A percentile compares a stretch with the other conserved stretches of the same genome.
These are phyloP conservation scores for Botrytis paeoniae DNA, from an alignment of 2,329 filamentous ascomycete species.

Conservation along the genomic window DNA sequence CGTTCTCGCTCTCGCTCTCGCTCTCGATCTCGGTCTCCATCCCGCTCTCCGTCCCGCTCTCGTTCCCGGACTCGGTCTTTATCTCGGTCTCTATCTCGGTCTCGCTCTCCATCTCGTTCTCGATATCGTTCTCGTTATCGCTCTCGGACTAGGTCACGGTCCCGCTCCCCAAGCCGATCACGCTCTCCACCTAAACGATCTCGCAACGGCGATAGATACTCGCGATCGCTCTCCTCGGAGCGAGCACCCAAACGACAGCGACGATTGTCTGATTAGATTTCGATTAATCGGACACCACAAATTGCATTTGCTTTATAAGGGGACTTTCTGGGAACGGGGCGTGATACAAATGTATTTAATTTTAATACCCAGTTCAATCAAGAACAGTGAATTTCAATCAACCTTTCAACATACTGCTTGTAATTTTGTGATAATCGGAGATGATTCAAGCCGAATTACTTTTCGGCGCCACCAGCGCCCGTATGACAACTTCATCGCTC, in stretches of 20 bases:
- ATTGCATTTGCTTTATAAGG: not conserved
- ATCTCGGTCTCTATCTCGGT: constrained; percentile 21
- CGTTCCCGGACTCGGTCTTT: constrained; percentile 17
- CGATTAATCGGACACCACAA: not conserved
- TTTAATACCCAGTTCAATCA: not conserved
- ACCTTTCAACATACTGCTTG: not conserved
- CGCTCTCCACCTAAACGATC: constrained; percentile 25
- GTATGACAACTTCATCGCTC: constrained; percentile 7
- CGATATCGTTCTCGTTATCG: not conserved
- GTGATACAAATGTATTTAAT: not conserved
- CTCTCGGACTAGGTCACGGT: not conserved
- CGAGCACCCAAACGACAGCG: not conserved
- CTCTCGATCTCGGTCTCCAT: constrained; percentile 18
- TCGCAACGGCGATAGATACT: not conserved
- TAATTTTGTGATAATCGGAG: constrained; percentile 1
- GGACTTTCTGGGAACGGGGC: not conserved
- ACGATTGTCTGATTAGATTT: not conserved
- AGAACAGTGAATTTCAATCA: not conserved
- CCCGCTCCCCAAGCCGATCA: constrained; percentile 22
- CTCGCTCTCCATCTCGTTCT: constrained; percentile 26
- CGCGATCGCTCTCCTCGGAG: not conserved
- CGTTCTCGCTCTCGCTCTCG: constrained; percentile 20
- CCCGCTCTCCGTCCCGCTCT: constrained; percentile 17
- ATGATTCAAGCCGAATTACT: not conserved
- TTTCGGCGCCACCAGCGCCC: not conserved